Evolutionary conservation across 305 asterid species (phyloP).

Genomic region (Fraxinus platypoda): DNA sequence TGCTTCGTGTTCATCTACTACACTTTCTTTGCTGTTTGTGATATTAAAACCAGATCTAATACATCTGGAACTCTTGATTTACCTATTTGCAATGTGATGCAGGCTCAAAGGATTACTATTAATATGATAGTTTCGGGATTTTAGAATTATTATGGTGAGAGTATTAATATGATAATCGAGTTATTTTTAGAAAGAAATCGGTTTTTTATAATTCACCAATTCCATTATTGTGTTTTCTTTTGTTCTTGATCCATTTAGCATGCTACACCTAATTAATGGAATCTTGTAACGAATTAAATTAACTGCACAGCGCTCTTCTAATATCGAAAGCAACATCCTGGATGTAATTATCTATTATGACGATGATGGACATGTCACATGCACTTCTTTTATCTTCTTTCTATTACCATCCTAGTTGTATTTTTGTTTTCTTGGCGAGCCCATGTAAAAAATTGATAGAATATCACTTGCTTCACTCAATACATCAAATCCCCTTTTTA

Average conservation of each 20-base stretch:
- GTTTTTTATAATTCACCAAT: background rate
- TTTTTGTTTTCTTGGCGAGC: background rate
- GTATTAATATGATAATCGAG: background rate
- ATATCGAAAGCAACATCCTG: background rate
- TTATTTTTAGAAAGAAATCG: background rate
- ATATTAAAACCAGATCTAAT: background rate
- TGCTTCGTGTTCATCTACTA: background rate
- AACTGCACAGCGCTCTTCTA: background rate
- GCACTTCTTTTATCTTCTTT: background rate
- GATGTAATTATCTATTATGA: background rate
- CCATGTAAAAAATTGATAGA: background rate
- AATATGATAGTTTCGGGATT: background rate
- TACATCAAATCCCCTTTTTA: background rate
- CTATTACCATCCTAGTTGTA: background rate
- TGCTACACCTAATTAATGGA: background rate
- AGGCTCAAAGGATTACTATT: background rate
- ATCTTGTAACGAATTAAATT: background rate
- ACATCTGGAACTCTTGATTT: background rate
- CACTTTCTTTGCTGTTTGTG: background rate
- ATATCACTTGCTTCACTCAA: background rate
- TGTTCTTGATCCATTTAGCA: background rate
- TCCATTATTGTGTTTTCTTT: background rate
- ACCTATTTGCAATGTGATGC: background rate
- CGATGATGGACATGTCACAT: background rate
- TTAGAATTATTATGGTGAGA: background rate